Evolutionary conservation across 495 filamentous ascomycete genomes (phyloP), one percentile per base, ranked within the genome.

Genomic region (Corynascus novoguineensis): DNA sequence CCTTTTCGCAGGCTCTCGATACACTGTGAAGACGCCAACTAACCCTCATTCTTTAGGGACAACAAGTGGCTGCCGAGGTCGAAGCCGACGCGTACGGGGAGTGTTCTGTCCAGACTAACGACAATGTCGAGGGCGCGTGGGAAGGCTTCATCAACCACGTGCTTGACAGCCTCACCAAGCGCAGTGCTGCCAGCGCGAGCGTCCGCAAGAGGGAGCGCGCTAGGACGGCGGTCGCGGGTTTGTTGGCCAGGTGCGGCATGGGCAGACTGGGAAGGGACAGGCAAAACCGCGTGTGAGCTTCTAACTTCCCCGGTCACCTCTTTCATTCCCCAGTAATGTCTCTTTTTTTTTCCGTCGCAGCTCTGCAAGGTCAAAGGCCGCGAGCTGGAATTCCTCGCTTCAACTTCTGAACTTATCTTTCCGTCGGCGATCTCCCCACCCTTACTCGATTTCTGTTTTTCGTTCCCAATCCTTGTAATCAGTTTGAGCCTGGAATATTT

Each of bases 71-170:
- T 10, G 31, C 6, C 1, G 15, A 42, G 0, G 35, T 60, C 27
- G n/a, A 41, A 15, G 61, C 60, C 8, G 22, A 42, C 14, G 59
- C 55, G 19, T 67, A 60, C 34, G 57, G 19, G 24, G 66, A 68
- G 55, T 64, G 61, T 54, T 67, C 64, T 3, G 66, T 64, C 17
- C 50, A 24, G 22, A 62, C 34, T 15, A 47, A 48, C 3, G 62
- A 64, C 22, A 57, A 60, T 40, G 58, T 66, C 19, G 47, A 58
- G 24, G 55, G 44, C 4, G 59, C 37, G 4, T 54, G 51, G 45
- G 35, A 53, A 0, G 47, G 32, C 10, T 60, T 67, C 31, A 24
- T 63, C 27, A 37, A 57, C 32, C 50, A 50, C 15, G 46, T 54
- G 4, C 11, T 64, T 8, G 27, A 19, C 12, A 17, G 4, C 2